phyloP scores from a whole-genome alignment of 106 monocot species.

The Dioscorea dumetorum region DNA sequence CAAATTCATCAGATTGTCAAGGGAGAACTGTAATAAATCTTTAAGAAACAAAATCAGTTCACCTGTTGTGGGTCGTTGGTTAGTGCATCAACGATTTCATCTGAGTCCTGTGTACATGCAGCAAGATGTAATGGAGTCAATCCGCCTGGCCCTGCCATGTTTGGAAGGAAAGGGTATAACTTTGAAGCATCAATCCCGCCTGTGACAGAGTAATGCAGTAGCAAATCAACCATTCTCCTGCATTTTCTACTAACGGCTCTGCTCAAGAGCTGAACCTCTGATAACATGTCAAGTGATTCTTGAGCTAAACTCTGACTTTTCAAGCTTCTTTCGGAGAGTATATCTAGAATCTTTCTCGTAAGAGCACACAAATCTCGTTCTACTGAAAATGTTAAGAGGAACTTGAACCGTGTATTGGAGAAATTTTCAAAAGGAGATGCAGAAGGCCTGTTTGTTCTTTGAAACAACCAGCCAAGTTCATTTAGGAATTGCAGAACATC shows the following conservation, averaged over 20 bases:
- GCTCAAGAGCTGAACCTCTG: constrained; percentile 69
- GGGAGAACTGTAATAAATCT: neutral
- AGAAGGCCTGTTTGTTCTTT: constrained; percentile 28
- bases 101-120: constrained; percentile 62
- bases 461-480: constrained; percentile 98
- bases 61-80: constrained; percentile 97
- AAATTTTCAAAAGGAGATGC: constrained; percentile 25
- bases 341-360: constrained; percentile 60
- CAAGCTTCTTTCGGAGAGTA: constrained; percentile 48
- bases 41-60: constrained; percentile 10
- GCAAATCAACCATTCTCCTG: constrained; percentile 81
- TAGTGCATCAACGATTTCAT: constrained; percentile 81
- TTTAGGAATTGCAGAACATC: constrained; percentile 78
- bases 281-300: constrained; percentile 65
- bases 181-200: constrained; percentile 18
- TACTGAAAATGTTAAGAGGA: constrained; percentile 69
- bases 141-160: constrained; percentile 64
- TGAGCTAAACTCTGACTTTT: constrained; percentile 25
- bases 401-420: constrained; percentile 67
- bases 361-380: constrained; percentile 77
- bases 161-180: constrained; percentile 63
- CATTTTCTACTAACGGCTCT: constrained; percentile 90
- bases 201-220: constrained; percentile 51
- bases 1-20: too few species aligned
- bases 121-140: constrained; percentile 90